A percentile compares a stretch with the other conserved stretches of the same genome.
Evolutionary conservation across 345 rosid genomes (phyloP).

Genomic region (Pugionium dolabratum): DNA sequence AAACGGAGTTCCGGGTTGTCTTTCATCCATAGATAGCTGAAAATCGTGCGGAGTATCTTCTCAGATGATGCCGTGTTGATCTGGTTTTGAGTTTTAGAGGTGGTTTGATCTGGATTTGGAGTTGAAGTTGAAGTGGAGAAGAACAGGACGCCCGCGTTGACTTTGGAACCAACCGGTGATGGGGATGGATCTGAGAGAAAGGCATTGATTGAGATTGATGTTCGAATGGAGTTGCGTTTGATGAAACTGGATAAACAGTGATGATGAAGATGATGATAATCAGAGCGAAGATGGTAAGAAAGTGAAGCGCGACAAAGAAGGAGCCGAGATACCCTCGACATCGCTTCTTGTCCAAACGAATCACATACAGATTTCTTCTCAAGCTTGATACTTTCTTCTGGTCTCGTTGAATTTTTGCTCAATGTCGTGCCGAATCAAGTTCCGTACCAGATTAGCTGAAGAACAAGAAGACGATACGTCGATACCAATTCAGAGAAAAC

Average conservation of each 20-base stretch:
- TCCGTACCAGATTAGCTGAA: constrained; percentile 3
- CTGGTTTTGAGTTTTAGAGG: not conserved
- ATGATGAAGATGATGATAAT: constrained; percentile 6
- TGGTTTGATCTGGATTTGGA: constrained; percentile 33
- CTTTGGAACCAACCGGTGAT: constrained; percentile 26
- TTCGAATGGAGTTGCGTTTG: constrained; percentile 20
- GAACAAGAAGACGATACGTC: not conserved
- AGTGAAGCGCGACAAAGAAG: constrained; percentile 28
- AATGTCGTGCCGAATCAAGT: not conserved
- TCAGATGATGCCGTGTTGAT: constrained; percentile 26
- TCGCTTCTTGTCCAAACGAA: constrained; percentile 18
- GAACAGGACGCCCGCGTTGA: constrained; percentile 44
- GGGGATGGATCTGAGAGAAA: constrained; percentile 40
- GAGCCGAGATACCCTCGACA: constrained; percentile 25
- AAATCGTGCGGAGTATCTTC: constrained; percentile 69
- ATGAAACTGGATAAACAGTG: constrained; percentile 27
- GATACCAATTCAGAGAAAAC: too few species aligned
- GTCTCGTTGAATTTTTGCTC: constrained; percentile 43
- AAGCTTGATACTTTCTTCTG: constrained; percentile 6
- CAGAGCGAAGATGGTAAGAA: constrained; percentile 15
- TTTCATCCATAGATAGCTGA: constrained; percentile 76
- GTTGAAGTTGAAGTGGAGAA: constrained; percentile 49
- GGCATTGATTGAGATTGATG: constrained; percentile 26
- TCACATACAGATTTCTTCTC: constrained; percentile 12
- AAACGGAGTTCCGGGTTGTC: constrained; percentile 76